Evolutionary conservation across 2,329 filamentous ascomycete species (phyloP).

Genomic region (Fusarium sp.): DNA sequence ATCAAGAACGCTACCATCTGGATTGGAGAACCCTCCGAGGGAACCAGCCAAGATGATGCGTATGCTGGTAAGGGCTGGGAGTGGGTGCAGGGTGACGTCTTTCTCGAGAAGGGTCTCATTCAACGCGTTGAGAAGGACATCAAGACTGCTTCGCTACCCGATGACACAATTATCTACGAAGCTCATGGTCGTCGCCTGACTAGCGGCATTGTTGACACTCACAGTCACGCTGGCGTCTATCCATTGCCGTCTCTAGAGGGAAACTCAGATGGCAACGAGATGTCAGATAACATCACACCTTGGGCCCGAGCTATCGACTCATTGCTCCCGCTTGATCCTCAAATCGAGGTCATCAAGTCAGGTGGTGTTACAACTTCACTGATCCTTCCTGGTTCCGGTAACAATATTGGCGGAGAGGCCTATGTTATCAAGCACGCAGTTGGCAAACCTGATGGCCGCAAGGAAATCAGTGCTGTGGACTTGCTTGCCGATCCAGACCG

Average conservation of each 20-base stretch:
- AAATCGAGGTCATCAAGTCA: slow-evolving; percentile 74
- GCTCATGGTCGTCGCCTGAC: slow-evolving; percentile 69
- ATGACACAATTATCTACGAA: slow-evolving; percentile 61
- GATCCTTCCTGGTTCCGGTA: slow-evolving; percentile 73
- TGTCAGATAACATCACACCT: slow-evolving; percentile 70
- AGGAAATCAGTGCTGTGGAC: slow-evolving; percentile 68
- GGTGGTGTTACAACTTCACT: slow-evolving; percentile 76
- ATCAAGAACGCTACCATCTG: slow-evolving; percentile 73
- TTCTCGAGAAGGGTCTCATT: slow-evolving; percentile 68
- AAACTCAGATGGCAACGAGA: slow-evolving; percentile 69
- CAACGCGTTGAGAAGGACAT: slow-evolving; percentile 59
- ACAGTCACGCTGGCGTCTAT: slow-evolving; percentile 70
- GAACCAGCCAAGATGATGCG: slow-evolving; percentile 60
- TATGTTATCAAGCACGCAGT: slow-evolving; percentile 74
- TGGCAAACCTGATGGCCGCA: slow-evolving; percentile 64
- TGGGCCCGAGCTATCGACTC: slow-evolving; percentile 73
- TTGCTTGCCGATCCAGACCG: slow-evolving; percentile 72
- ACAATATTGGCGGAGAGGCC: slow-evolving; percentile 77
- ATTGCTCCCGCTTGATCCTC: slow-evolving; percentile 68
- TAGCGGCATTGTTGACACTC: slow-evolving; percentile 75
- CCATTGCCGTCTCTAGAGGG: slow-evolving; percentile 63
- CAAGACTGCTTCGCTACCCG: slow-evolving; percentile 51
- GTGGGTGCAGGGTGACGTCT: slow-evolving; percentile 68
- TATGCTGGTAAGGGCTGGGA: slow-evolving; percentile 65
- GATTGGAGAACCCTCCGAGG: slow-evolving; percentile 66